These are phyloP conservation scores for Apiospora saccharicola DNA, from an alignment of 2,329 filamentous ascomycete genomes.

Conservation along the genomic window DNA sequence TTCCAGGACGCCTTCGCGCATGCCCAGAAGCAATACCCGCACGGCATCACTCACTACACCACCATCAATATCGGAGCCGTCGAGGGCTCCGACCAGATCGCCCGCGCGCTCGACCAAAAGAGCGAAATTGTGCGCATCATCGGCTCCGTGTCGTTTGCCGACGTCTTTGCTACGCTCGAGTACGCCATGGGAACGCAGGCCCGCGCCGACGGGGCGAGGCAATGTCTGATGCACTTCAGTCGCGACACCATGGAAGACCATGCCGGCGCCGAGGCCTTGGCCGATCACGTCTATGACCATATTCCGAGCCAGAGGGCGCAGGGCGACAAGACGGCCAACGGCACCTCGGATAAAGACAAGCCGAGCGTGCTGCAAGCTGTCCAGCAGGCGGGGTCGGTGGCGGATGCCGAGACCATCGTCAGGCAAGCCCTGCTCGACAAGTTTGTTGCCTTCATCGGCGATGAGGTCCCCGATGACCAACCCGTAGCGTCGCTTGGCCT, in stretches of 20 bases:
- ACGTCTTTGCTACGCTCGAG: slow-evolving; percentile 29
- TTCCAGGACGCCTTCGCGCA: slow-evolving; percentile 34
- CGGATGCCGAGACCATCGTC: slow-evolving; percentile 30
- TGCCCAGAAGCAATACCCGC: slow-evolving; percentile 16
- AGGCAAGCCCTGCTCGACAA: slow-evolving; percentile 27
- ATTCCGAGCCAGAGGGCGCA: slow-evolving; percentile 26
- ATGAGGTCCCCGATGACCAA: not conserved
- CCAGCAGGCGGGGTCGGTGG: slow-evolving; percentile 26
- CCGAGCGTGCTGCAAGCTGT: slow-evolving; percentile 19
- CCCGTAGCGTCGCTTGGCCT: not conserved
- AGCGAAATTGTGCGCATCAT: slow-evolving; percentile 28
- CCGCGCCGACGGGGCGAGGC: slow-evolving; percentile 24
- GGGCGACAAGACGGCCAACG: not conserved
- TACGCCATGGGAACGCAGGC: slow-evolving; percentile 32
- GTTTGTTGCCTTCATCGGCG: not conserved
- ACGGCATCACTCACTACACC: slow-evolving; percentile 28
- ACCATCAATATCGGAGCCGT: slow-evolving; percentile 31
- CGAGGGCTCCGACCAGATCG: slow-evolving; percentile 28
- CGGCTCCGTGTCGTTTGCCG: slow-evolving; percentile 30
- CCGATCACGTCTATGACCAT: slow-evolving; percentile 30
- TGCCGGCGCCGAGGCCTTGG: slow-evolving; percentile 25
- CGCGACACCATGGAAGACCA: slow-evolving; percentile 30
- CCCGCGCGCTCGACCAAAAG: slow-evolving; percentile 24
- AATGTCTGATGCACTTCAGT: slow-evolving; percentile 32
- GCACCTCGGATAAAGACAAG: slow-evolving; percentile 11